Base-by-base conservation (phyloP, 2,329 filamentous ascomycete species). In the Fusarium goolgardi region DNA sequence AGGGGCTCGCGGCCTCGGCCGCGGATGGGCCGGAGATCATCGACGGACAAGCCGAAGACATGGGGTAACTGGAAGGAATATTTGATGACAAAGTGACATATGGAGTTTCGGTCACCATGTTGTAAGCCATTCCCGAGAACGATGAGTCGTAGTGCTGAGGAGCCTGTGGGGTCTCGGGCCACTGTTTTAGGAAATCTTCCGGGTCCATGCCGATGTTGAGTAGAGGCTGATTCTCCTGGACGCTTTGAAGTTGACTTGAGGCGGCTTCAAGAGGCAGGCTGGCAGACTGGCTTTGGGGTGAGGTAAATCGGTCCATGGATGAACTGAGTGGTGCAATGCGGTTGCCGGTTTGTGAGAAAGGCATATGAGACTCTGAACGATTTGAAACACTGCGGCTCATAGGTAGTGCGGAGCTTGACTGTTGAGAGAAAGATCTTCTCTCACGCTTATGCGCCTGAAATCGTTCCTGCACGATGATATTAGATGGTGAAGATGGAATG, bases 301-400 rank as follows among this genome's bases (percentile, higher is more conserved):
- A 64, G 68, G 73, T 77, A 59, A 75, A 75, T 37, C 73, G 71
- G 39, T 76, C 75, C 61, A 74, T 71, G 11, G 73, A 63, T 55
- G 73, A 69, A 65, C 65, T 73, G 27, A 75, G 57, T 16, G 74
- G 70, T 5, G 79, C 76, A 65, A 81, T 75, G 55, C 76, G 76
- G 50, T 68, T 70, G 46, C 74, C 73, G 34, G 73, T 76, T 54
- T 73, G 69, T 67, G 73, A 61, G 75, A 82, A 83, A 35, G 81
- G 79, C 46, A 78, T 79, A 29, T 78, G 67, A 39, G 75, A 72
- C 27, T 80, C 78, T 12, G 81, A 81, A 32, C 78, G 75, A 67
- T 77, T 81, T 39, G 83, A 85, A 16, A 76, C 74, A 55, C 77
- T 80, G 57, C 83, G 81, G 69, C 79, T 77, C 83, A 85, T 85